Percentiles rank a stretch among this genome's conserved stretches.
Evolutionary conservation across 208 protist genomes (phyloP).

Genomic region (Pavlovales sp.): DNA sequence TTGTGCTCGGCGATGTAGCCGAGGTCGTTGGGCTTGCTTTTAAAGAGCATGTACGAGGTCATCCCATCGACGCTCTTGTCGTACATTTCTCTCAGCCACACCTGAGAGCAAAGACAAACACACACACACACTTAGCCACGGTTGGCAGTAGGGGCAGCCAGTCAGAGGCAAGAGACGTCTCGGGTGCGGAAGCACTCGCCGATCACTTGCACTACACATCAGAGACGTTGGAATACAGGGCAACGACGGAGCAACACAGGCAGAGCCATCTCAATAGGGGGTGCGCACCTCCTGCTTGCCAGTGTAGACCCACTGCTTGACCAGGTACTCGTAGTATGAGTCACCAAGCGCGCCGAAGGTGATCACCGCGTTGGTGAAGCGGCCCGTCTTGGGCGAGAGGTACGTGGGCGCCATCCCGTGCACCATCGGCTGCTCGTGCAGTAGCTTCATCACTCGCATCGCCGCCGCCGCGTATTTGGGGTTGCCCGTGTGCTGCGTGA

Average conservation of each 20-base stretch:
- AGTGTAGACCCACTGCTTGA: constrained; percentile 58
- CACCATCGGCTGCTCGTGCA: neutral
- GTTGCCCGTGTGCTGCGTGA: constrained; percentile 65
- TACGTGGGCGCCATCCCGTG: constrained; percentile 56
- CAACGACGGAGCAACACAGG: no score
- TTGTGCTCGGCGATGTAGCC: constrained; percentile 12
- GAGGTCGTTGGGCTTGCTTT: neutral
- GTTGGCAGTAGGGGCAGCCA: no score
- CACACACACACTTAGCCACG: no score
- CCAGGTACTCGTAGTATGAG: constrained; percentile 64
- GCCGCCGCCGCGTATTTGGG: constrained; percentile 50
- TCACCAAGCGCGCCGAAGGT: constrained; percentile 56
- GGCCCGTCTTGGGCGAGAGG: constrained; percentile 16
- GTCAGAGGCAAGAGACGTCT: no score
- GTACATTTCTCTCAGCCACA: constrained; percentile 42
- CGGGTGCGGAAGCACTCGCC: no score
- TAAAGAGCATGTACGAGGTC: neutral
- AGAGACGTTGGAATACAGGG: no score
- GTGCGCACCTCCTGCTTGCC: constrained; percentile 41
- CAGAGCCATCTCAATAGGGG: no score
- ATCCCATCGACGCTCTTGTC: constrained; percentile 23
- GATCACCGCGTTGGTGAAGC: constrained; percentile 15
- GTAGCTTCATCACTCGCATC: constrained; percentile 1
- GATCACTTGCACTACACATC: no score
- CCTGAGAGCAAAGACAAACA: no score